Percentiles rank a stretch among this genome's conserved stretches.
Evolutionary conservation across 352 stramenopile species (phyloP).

Genomic region (Phytophthora pistaciae): DNA sequence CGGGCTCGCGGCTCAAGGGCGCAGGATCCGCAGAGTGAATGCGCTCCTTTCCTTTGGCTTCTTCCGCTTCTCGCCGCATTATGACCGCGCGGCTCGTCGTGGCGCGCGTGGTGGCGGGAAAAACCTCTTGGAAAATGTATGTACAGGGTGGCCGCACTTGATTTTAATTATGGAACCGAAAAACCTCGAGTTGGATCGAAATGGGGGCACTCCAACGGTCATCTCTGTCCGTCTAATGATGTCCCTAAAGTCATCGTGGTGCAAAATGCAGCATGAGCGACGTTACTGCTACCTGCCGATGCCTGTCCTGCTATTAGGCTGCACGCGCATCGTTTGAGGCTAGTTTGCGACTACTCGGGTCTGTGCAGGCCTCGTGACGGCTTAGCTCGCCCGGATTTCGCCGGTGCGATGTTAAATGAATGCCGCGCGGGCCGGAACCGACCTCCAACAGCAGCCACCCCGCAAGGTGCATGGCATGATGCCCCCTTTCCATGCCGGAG

Average conservation of each 20-base stretch:
- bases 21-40: constrained; percentile 41
- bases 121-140: constrained; percentile 32
- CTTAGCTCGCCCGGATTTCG: not conserved
- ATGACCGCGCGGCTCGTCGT: constrained; percentile 25
- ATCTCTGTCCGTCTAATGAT: constrained; percentile 22
- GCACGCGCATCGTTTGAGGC: not conserved
- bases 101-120: not conserved
- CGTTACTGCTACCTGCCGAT: no score
- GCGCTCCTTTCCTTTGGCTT: constrained; percentile 38
- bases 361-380: not conserved
- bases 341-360: not conserved
- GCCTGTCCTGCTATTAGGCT: not conserved
- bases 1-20: not conserved
- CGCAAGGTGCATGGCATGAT: constrained; percentile 13
- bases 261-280: not conserved
- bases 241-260: constrained; percentile 11
- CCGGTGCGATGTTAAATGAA: constrained; percentile 26
- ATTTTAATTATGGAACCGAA: not conserved
- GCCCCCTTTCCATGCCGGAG: constrained; percentile 33
- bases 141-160: not conserved
- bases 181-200: constrained; percentile 35
- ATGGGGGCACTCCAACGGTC: constrained; percentile 11
- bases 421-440: constrained; percentile 4
- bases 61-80: constrained; percentile 42
- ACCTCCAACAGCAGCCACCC: not conserved